phyloP scores from a whole-genome alignment of 768 basidiomycete species.

The Mycena filopes region DNA sequence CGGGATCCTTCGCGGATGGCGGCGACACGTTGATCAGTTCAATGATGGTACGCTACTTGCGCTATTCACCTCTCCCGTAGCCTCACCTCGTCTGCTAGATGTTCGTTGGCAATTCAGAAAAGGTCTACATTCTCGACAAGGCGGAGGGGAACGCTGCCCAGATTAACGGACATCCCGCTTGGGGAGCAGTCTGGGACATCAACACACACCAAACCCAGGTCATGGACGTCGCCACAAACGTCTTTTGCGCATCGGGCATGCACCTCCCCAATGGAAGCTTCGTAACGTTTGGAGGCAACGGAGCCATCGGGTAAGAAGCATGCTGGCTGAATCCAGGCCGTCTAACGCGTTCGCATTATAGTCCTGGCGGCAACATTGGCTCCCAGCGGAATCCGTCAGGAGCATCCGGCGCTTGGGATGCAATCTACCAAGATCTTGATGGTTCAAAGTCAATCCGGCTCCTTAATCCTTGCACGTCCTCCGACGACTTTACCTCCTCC shows the following conservation, averaged over 20 bases:
- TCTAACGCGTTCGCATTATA: too few relatives aligned
- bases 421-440: conserved; percentile 80
- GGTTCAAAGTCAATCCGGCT: conserved; percentile 70
- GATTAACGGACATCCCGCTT: conserved; percentile 70
- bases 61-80: too few relatives aligned
- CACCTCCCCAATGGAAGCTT: conserved; percentile 80
- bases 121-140: conserved; percentile 82
- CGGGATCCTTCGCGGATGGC: conserved; percentile 49
- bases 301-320: conserved; percentile 58
- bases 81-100: conserved; percentile 49
- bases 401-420: conserved; percentile 65
- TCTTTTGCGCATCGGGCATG: conserved; percentile 84
- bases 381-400: conserved; percentile 57
- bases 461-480: conserved; percentile 75
- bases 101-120: conserved; percentile 74
- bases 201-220: conserved; percentile 63
- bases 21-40: conserved; percentile 50
- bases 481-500: conserved; percentile 57
- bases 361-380: conserved; percentile 70
- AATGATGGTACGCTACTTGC: conserved; percentile 48
- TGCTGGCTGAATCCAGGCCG: too few relatives aligned
- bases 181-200: conserved; percentile 69
- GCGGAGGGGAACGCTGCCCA: conserved; percentile 71
- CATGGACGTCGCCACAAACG: conserved; percentile 81
- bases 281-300: conserved; percentile 81